Evolutionary conservation across 192 early-diverging fungal genomes (phyloP), one percentile per base, ranked within the genome.

Genomic region (Coemansia asiatica): DNA sequence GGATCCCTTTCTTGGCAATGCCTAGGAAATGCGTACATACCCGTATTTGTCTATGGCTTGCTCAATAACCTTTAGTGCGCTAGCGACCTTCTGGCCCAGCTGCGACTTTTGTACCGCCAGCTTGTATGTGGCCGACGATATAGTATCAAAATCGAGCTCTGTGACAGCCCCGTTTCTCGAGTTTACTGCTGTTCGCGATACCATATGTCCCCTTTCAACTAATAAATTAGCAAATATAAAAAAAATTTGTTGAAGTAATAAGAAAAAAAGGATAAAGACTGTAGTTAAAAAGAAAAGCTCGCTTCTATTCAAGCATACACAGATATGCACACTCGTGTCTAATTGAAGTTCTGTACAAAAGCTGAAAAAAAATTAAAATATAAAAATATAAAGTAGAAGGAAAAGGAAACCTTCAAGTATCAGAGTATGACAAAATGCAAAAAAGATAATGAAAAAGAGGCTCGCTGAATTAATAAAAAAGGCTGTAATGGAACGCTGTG

Each of bases 31-130:
- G 29, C 31, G 8, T 16, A 59, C 73, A 46, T 80, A 83, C 71
- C 79, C 76, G 58, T 86, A 85, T 54, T 60, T 68, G 27, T 76
- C 69, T 15, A 81, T 61, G 47, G 84, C 69, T n/a, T 84, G 53
- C 38, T 86, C 76, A 23, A 87, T 81, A 35, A 81, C 44, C 4
- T 29, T 18, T 35, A 81, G 61, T 1, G 79, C 72, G 1, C 36
- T 56, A 1, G 73, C 63, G 19, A 81, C 69, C 28, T 75, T 81
- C 61, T 29, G 36, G 15, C 73, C 79, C 19, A 81, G 63, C 26
- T 46, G 46, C 21, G 71, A 67, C 0, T 60, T 50, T 59, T 74
- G 64, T 2, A 40, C 61, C 0, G 76, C 76, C n/a, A 79, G 46
- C 23, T 29, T 54, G 36, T 79, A 79, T 22, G 68, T 74, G 25